Conservation (phyloP, 2,329 filamentous ascomycete species). For the Colletotrichum ledebouriae region DNA sequence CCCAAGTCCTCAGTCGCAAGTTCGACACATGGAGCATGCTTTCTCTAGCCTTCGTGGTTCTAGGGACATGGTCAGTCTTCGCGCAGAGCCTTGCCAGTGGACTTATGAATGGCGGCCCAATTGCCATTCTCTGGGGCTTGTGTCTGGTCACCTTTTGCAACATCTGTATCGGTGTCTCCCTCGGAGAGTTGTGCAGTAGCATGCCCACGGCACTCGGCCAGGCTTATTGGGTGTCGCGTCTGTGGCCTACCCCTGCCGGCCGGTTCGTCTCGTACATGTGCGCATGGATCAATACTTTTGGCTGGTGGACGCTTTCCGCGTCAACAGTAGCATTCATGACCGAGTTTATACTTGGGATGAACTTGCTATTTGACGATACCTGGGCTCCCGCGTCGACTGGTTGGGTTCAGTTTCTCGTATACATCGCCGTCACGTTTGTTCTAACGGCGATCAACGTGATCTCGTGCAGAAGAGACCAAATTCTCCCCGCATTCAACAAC, state of each 20-base stretch:
- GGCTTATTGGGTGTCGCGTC: constrained; percentile 67
- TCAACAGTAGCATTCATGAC: constrained; percentile 71
- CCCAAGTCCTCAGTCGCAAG: constrained; percentile 57
- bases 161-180: constrained; percentile 65
- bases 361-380: constrained; percentile 63
- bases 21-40: constrained; percentile 70
- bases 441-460: constrained; percentile 66
- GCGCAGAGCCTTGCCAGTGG: constrained; percentile 61
- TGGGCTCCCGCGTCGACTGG: constrained; percentile 59
- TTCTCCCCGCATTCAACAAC: constrained; percentile 67
- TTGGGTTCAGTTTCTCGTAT: constrained; percentile 69
- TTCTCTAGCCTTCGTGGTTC: constrained; percentile 67
- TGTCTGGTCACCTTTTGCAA: constrained; percentile 66
- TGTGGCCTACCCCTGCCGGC: constrained; percentile 55
- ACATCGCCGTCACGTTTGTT: constrained; percentile 61
- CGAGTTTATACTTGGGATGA: constrained; percentile 69
- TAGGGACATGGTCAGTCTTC: constrained; percentile 71
- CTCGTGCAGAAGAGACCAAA: constrained; percentile 62
- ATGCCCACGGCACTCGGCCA: constrained; percentile 73
- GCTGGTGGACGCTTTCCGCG: constrained; percentile 69
- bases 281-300: constrained; percentile 72
- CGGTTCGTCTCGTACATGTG: constrained; percentile 68
- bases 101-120: constrained; percentile 66
- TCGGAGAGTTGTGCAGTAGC: constrained; percentile 68
- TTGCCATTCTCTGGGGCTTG: constrained; percentile 69